Evolutionary conservation across 2,329 filamentous ascomycete species (phyloP), one percentile per base, ranked within the genome.

Genomic region (Exophiala bonariae): DNA sequence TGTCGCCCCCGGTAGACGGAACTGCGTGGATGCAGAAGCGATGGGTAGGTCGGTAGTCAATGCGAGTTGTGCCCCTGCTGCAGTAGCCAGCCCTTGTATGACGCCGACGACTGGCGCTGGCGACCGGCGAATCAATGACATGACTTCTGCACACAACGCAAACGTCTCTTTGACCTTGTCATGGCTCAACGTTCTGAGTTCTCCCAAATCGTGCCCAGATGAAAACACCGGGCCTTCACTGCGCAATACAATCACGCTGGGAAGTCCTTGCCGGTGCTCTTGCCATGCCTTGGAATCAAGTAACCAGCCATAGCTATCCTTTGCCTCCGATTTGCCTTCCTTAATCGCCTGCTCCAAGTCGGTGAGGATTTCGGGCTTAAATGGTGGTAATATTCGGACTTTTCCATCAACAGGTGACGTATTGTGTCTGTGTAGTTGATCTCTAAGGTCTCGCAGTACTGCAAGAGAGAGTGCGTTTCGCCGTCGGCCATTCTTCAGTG

Each of bases 151-250:
- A 23, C 56, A 59, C 13, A 59, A 41, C n/a, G 47, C 49, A 35
- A 59, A 59, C 3, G 56, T 55, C 47, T 59, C 54, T 32, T 57
- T 59, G 41, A 59, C 56, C 23, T 57, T 52, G 13, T 56, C 56
- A 23, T 59, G 47, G 17, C 52, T 43, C 23, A 59, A 33, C 10
- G 46, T 48, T 16, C 52, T 38, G 17, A 59, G 41, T 36, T 59
- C 54, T 10, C 47, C 47, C 14, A 59, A 41, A 40, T 59, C 56
- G 47, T 59, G 56, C 10, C 56, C 56, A 2, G 56, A 55, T n/a
- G 49, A 57, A 33, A 59, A 59, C 3, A 59, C 56, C 2, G 54
- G 38, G 7, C 56, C 56, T 48, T 56, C 54, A 26, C 52, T 57
- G 16, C 54, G 52, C 19, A 59, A 36, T 10, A 59, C 54, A 19